Evolutionary conservation across 441 rosid species (phyloP).

Genomic region (Aleurites moluccanus): DNA sequence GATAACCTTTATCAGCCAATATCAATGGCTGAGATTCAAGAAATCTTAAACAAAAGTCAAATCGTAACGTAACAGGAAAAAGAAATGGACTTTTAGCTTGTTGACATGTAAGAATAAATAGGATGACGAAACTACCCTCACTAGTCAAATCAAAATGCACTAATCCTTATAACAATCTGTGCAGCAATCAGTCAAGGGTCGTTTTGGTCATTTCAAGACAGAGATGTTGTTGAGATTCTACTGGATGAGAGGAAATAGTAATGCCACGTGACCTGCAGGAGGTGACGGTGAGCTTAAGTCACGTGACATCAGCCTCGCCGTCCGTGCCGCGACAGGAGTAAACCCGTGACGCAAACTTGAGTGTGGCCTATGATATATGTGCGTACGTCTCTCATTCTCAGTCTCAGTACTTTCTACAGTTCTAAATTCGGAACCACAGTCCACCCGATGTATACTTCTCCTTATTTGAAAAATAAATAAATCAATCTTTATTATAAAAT

Average conservation of each 20-base stretch:
- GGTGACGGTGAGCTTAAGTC: conserved; percentile 22
- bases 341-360: conserved; percentile 13
- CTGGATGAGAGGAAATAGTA: neutral
- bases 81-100: neutral
- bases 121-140: conserved; percentile 23
- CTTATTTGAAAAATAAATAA: too few species aligned
- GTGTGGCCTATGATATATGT: neutral
- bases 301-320: conserved; percentile 32
- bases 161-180: conserved; percentile 9
- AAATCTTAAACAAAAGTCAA: conserved; percentile 5
- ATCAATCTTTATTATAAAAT: too few species aligned
- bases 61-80: conserved; percentile 19
- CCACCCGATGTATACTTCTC: neutral
- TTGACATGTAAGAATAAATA: neutral
- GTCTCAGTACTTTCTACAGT: neutral
- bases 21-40: neutral
- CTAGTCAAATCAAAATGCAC: conserved; percentile 32
- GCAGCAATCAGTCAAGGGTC: neutral
- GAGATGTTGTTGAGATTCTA: neutral
- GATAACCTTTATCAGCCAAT: neutral
- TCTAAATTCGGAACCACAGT: neutral
- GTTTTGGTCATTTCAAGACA: conserved; percentile 24
- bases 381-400: neutral
- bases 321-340: neutral
- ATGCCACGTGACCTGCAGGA: conserved; percentile 27